These are phyloP conservation scores for Arctostaphylos glauca DNA, from an alignment of 148 eudicot species.

Conservation along the genomic window DNA sequence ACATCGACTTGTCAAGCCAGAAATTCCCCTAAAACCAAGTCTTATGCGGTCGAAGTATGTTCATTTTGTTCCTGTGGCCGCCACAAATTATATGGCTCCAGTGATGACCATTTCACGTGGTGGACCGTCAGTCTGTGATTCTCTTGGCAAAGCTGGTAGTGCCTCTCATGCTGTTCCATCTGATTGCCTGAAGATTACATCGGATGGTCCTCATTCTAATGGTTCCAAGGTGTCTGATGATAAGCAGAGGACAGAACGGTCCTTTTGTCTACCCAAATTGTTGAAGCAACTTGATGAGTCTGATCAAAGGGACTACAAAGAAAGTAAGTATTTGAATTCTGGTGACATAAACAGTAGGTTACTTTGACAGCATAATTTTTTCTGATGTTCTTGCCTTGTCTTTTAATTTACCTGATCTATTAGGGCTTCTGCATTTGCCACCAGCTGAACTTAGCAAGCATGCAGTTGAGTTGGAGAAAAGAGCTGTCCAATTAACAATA, in stretches of 20 bases:
- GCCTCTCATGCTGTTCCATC: neutral
- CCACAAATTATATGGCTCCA: neutral
- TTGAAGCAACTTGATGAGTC: slow-evolving; percentile 7
- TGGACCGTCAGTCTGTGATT: neutral
- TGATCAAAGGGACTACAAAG: neutral
- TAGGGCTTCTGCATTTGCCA: slow-evolving; percentile 9
- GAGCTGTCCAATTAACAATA: slow-evolving; percentile 3
- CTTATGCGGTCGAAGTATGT: neutral
- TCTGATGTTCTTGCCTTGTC: neutral
- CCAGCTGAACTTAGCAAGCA: slow-evolving; percentile 4
- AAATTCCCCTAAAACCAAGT: neutral
- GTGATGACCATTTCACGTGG: neutral
- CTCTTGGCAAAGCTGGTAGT: neutral
- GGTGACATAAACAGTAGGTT: neutral
- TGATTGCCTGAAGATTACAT: neutral
- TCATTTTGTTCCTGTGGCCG: neutral
- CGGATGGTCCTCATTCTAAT: neutral
- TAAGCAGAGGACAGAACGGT: neutral
- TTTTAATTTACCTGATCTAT: neutral
- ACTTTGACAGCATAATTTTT: neutral
- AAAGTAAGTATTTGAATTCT: neutral
- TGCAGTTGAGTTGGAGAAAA: slow-evolving; percentile 3
- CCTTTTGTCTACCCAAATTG: neutral
- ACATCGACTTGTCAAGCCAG: neutral
- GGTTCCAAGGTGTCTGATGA: neutral